phyloP scores from a whole-genome alignment of 352 stramenopile species.

The Blastocystis sp. region DNA sequence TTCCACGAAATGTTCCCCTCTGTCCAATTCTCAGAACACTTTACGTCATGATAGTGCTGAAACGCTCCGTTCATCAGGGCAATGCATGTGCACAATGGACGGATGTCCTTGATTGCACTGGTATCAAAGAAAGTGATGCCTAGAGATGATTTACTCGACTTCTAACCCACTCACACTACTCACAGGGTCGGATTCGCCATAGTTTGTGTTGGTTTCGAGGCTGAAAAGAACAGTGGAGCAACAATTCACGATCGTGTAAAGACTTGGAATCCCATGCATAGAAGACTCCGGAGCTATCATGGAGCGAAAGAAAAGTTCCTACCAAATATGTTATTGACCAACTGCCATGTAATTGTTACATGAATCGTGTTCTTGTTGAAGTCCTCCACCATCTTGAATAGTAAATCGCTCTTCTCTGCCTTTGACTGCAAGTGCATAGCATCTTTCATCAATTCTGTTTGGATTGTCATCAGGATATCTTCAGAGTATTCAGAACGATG shows the following conservation, averaged over 20 bases:
- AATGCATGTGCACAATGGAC: constrained; percentile 29
- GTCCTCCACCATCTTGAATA: constrained; percentile 39
- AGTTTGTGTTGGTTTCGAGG: constrained; percentile 19
- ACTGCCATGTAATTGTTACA: constrained; percentile 36
- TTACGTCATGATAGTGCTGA: constrained; percentile 14
- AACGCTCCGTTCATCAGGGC: constrained; percentile 19
- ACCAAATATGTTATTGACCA: constrained; percentile 2
- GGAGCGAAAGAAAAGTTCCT: not conserved
- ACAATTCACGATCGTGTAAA: constrained; percentile 43
- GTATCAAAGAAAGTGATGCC: constrained; percentile 56
- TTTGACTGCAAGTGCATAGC: constrained; percentile 13
- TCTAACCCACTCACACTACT: constrained; percentile 13
- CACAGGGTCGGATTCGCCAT: not conserved
- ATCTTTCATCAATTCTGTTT: constrained; percentile 3
- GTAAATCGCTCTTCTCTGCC: constrained; percentile 54
- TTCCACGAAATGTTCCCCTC: constrained; percentile 5
- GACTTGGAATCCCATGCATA: not conserved
- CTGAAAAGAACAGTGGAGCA: constrained; percentile 37
- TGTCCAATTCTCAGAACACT: not conserved
- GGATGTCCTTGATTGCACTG: not conserved
- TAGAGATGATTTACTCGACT: not conserved
- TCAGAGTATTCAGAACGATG: not conserved
- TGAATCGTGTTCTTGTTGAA: constrained; percentile 54
- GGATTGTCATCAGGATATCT: not conserved
- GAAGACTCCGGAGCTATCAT: not conserved